Conservation (phyloP, 441 rosid species). For the Melianthus villosus region DNA sequence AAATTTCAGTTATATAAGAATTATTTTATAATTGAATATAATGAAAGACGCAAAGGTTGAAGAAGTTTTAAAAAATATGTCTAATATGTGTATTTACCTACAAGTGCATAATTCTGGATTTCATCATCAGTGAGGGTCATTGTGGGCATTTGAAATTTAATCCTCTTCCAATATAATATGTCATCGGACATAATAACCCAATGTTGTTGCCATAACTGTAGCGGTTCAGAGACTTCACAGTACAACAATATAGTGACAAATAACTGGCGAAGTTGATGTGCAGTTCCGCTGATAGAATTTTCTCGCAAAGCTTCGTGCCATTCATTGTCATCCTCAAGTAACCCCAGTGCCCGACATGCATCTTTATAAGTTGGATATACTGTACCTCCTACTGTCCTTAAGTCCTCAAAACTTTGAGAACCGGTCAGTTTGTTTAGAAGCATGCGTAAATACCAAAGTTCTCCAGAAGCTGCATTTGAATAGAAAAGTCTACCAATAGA, state of each 20-base stretch:
- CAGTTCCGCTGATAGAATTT: not conserved
- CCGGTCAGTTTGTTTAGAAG: not conserved
- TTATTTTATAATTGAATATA: no score
- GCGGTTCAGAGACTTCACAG: not conserved
- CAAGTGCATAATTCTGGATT: not conserved
- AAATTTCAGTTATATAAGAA: no score
- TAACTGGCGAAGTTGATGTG: not conserved
- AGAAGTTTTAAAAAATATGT: not conserved
- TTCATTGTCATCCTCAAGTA: constrained; percentile 6
- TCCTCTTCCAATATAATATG: not conserved
- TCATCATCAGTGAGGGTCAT: not conserved
- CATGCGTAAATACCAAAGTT: not conserved
- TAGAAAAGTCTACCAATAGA: not conserved
- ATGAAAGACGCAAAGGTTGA: no score
- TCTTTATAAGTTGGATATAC: not conserved
- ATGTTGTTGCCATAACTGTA: not conserved
- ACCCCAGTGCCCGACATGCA: constrained; percentile 1
- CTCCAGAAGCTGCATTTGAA: not conserved
- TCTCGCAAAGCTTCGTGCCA: constrained; percentile 2
- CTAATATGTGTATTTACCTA: not conserved
- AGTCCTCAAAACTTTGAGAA: not conserved
- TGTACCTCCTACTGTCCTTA: not conserved
- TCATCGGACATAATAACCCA: not conserved
- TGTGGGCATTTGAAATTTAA: not conserved
- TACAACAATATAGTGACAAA: not conserved